Conservation (phyloP, 441 rosid genomes). For the Gossypium davidsonii region DNA sequence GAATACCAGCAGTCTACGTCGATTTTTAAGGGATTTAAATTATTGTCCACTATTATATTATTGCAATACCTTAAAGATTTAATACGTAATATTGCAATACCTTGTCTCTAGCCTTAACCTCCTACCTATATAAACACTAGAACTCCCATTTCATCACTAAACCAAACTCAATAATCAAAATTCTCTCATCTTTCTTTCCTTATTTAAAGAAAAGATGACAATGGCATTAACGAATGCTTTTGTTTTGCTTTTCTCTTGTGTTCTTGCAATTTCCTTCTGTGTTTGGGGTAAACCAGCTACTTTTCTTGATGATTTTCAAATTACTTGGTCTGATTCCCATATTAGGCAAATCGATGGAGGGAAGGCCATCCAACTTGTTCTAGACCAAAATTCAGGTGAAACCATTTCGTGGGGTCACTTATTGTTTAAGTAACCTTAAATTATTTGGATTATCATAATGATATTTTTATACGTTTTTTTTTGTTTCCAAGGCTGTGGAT, state of each 20-base stretch:
- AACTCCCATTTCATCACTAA: conserved; percentile 12
- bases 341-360: conserved; percentile 59
- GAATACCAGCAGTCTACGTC: conserved; percentile 26
- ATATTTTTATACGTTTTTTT: not conserved
- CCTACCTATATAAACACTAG: conserved; percentile 22
- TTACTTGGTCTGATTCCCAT: conserved; percentile 69
- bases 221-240: not conserved
- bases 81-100: no score
- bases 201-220: not conserved
- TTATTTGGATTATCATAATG: not conserved
- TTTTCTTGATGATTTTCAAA: conserved; percentile 52
- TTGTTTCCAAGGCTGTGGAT: conserved; percentile 46
- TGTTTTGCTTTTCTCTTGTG: conserved; percentile 10
- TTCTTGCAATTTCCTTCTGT: conserved; percentile 20
- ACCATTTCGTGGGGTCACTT: conserved; percentile 15
- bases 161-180: not conserved
- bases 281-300: conserved; percentile 50
- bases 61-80: no score
- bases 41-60: no score
- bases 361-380: conserved; percentile 58
- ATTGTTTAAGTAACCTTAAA: not conserved
- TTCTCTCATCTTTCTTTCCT: not conserved
- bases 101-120: not conserved
- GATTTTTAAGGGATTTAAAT: not conserved
- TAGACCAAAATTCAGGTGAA: conserved; percentile 69